Evolutionary conservation across 345 rosid genomes (phyloP).

Genomic region (Eutrema yunnanense): DNA sequence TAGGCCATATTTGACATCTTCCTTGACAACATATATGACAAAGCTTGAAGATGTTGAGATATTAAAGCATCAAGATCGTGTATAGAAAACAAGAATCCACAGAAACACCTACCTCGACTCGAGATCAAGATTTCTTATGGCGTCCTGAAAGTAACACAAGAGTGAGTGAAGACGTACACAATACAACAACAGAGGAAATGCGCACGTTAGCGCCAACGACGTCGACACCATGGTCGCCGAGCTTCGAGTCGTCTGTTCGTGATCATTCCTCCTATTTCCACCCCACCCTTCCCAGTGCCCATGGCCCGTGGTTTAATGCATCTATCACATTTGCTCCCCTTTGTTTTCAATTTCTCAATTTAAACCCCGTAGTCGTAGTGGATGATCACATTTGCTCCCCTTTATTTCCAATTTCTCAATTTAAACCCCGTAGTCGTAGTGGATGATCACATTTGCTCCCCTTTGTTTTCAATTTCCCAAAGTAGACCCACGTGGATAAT

Average conservation of each 20-base stretch:
- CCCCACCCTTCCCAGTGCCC: too few species aligned
- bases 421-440: too few species aligned
- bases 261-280: too few species aligned
- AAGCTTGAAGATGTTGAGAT: too few species aligned
- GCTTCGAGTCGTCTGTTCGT: not conserved
- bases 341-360: too few species aligned
- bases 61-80: not conserved
- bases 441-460: not conserved
- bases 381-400: too few species aligned
- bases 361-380: too few species aligned
- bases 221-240: constrained; percentile 40
- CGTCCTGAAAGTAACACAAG: constrained; percentile 37
- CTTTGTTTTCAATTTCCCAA: not conserved
- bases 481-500: too few species aligned
- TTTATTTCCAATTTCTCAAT: too few species aligned
- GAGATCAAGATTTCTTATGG: constrained; percentile 86
- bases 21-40: not conserved
- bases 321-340: not conserved
- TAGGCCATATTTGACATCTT: not conserved
- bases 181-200: constrained; percentile 21
- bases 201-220: constrained; percentile 32
- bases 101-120: constrained; percentile 71
- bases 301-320: too few species aligned
- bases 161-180: constrained; percentile 10
- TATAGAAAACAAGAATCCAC: not conserved